Evolutionary conservation across 2,329 filamentous ascomycete species (phyloP).

Genomic region (Pestalotiopsis fici): DNA sequence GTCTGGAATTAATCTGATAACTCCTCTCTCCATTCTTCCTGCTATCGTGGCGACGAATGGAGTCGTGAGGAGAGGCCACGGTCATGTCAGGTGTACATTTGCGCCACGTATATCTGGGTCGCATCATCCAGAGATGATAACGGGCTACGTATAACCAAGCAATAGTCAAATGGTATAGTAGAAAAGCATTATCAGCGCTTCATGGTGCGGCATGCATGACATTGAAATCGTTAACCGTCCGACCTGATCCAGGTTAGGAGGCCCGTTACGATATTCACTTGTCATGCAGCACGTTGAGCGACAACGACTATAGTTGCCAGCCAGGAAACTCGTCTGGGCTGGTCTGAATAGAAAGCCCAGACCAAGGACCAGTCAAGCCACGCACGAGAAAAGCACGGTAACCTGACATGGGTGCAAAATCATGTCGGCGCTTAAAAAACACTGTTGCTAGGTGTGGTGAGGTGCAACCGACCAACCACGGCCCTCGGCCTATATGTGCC

Average conservation of each 20-base stretch:
- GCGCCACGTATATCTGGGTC: not conserved
- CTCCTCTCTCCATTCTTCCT: not conserved
- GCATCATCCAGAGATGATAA: not conserved
- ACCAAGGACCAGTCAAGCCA: not conserved
- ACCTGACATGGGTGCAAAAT: slow-evolving; percentile 1
- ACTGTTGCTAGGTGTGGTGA: slow-evolving; percentile 24
- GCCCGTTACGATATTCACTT: not conserved
- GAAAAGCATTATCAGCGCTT: no score
- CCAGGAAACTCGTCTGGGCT: not conserved
- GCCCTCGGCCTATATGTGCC: slow-evolving; percentile 23
- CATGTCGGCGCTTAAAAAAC: slow-evolving; percentile 30
- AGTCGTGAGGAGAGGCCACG: not conserved
- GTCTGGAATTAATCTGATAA: not conserved
- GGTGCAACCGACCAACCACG: slow-evolving; percentile 25
- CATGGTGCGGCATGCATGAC: not conserved
- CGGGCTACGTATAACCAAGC: not conserved
- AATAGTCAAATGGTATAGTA: no score
- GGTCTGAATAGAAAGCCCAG: not conserved
- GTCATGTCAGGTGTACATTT: not conserved
- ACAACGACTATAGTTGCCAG: not conserved
- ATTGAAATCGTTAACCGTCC: not conserved
- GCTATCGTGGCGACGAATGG: not conserved
- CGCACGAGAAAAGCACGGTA: not conserved
- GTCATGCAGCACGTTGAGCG: not conserved
- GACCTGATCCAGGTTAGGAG: not conserved